Base-by-base conservation (phyloP, 2,329 filamentous ascomycete species). In the Cladophialophora immunda region DNA sequence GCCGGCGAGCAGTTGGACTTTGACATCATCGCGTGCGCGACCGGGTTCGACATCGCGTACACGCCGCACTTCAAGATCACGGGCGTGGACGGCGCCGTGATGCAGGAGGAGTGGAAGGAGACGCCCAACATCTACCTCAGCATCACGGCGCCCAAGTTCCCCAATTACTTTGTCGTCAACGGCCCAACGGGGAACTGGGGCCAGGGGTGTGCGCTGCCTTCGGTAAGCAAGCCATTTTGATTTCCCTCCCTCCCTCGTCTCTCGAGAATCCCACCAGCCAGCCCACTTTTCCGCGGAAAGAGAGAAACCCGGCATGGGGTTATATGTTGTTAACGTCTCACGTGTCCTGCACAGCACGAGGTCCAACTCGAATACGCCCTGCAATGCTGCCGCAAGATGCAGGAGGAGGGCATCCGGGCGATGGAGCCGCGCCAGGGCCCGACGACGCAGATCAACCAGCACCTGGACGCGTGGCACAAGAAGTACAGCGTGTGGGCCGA, bases 41-140 rank as follows among this genome's bases (percentile, higher is more conserved):
- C 78, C 2, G 78, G 78, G 0, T 79, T 79, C 41, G 72, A 79
- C 27, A 79, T 76, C 13, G 73, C 74, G 3, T 78, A 74, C 41
- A 73, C 72, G 8, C 76, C 77, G 1, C 73, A 75, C 4, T 78
- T 79, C 56, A 70, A 74, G 11, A 73, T 80, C 22, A 73, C 71
- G 19, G 77, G 77, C 1, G 70, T 73, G 2, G 68, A 71, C 17
- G 75, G 76, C 3, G 32, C 38, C 6, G 62, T 64, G 13, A 65
- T 67, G 61, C 60, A 67, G 56, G 72, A 76, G 78, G 82, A 62
- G 73, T 78, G 22, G 84, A 82, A 82, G 50, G 60, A 67, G 9
- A 84, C 81, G 81, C 73, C 75, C 4, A 73, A 78, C 41, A 66
- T 66, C 50, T 85, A 85, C 73, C 73, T 85, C 13, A 81, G 81